These are phyloP conservation scores for Xylaria multiplex DNA, from an alignment of 2,329 filamentous ascomycete species.

Conservation along the genomic window DNA sequence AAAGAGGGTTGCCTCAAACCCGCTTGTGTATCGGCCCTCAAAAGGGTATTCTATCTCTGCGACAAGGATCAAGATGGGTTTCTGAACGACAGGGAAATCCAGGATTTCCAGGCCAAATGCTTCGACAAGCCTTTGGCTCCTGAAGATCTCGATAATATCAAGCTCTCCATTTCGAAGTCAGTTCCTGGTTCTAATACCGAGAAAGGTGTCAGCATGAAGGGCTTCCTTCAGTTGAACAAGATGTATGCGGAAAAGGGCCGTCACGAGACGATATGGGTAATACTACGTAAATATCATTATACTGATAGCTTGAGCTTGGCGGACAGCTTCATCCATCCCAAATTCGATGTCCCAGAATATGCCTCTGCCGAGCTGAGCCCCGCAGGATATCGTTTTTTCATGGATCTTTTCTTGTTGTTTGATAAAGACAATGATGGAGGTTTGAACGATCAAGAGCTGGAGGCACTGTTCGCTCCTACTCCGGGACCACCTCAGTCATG, in stretches of 20 bases:
- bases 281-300: slow-evolving; percentile 93
- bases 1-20: slow-evolving; percentile 92
- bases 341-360: slow-evolving; percentile 91
- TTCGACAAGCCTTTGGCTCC: slow-evolving; percentile 87
- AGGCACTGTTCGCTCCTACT: slow-evolving; percentile 89
- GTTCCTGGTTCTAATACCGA: slow-evolving; percentile 70
- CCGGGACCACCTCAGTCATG: slow-evolving; percentile 88
- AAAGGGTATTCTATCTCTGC: slow-evolving; percentile 92
- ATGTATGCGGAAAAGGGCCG: slow-evolving; percentile 97
- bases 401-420: slow-evolving; percentile 92
- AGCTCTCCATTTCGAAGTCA: slow-evolving; percentile 79
- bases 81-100: slow-evolving; percentile 88
- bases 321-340: slow-evolving; percentile 90
- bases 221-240: slow-evolving; percentile 92
- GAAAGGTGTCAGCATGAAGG: slow-evolving; percentile 80
- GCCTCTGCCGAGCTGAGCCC: slow-evolving; percentile 94
- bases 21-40: slow-evolving; percentile 84
- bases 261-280: slow-evolving; percentile 98
- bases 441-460: slow-evolving; percentile 84
- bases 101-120: slow-evolving; percentile 89
- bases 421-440: slow-evolving; percentile 98
- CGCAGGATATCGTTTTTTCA: slow-evolving; percentile 95
- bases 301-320: slow-evolving; percentile 93
- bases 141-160: slow-evolving; percentile 90
- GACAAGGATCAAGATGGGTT: slow-evolving; percentile 97